phyloP scores from a whole-genome alignment of 148 eudicot genomes.

The Spergularia bocconei region DNA sequence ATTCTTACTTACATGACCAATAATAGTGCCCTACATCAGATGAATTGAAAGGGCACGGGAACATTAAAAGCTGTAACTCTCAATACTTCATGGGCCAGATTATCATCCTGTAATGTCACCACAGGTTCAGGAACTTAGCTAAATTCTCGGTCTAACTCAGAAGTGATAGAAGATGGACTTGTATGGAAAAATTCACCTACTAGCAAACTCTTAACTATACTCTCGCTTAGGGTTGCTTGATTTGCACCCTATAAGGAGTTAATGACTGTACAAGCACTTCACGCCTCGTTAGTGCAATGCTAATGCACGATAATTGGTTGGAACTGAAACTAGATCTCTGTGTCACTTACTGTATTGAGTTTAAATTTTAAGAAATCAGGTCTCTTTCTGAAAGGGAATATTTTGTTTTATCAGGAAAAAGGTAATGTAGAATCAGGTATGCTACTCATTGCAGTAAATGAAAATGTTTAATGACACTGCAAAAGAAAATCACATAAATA shows the following conservation, averaged over 20 bases:
- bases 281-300: neutral
- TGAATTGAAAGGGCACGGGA: no score
- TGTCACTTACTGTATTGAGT: neutral
- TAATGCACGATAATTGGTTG: neutral
- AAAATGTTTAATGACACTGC: neutral
- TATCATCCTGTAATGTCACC: no score
- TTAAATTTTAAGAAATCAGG: neutral
- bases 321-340: neutral
- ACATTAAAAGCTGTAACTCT: no score
- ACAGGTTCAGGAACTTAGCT: neutral
- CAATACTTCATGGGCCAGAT: no score
- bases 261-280: conserved; percentile 3
- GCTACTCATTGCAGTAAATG: neutral
- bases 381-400: conserved; percentile 5
- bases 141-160: neutral
- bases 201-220: neutral
- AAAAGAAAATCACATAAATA: conserved; percentile 1
- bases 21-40: no score
- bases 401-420: conserved; percentile 14
- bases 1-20: neutral
- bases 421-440: conserved; percentile 8
- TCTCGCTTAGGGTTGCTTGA: neutral
- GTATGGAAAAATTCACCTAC: neutral
- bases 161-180: neutral
- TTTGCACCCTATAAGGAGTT: neutral